Base-by-base conservation (phyloP, 1,139 yeast species). In the Debaryomycetaceae sp. region DNA sequence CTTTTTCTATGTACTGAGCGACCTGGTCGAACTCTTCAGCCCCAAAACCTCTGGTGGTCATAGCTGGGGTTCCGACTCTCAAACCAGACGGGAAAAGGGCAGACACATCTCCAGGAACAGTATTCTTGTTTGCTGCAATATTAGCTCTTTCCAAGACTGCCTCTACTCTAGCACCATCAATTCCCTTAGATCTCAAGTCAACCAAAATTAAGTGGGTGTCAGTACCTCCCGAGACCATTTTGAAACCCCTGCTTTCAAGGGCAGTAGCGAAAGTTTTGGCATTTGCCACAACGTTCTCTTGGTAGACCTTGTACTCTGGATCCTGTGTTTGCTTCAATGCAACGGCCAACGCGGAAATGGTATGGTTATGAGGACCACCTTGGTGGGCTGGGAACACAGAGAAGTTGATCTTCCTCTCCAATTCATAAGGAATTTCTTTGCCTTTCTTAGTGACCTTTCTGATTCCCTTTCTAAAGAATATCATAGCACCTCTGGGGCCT, bases 401-500 rank as follows among this genome's bases (percentile, higher is more conserved):
- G 62, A 91, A 91, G 75, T 91, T 91, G 67, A 91, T 88, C 59
- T 84, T 87, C 65, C 79, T 81, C 61, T 91, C 97, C 59, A 91
- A 78, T 48, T 89, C 96, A 65, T 88, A 91, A 43, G 75, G 73
- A 45, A 87, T 75, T 68, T 88, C 95, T 70, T 87, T 87, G 52
- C 97, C 97, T 58, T 84, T 83, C 74, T 87, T 87, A 56, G 84
- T 83, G 46, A 83, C 82, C 59, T 81, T 81, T 74, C 92, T 82
- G 45, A 87, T 77, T 52, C 97, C 97, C 64, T 85, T 85, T 78
- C 97, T 87, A 78, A 79, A 91, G 74, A 91, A 91, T 61, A 91
- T 91, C 96, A 91, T 89, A 40, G 98, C 96, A 62, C 98, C 98
- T 77, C 98, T 86, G 66, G 98, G 98, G 35, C 98, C 98, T 74